Evolutionary conservation across 1,284 basidiomycete genomes (phyloP), one percentile per base, ranked within the genome.

Genomic region (Austropuccinia psidii): DNA sequence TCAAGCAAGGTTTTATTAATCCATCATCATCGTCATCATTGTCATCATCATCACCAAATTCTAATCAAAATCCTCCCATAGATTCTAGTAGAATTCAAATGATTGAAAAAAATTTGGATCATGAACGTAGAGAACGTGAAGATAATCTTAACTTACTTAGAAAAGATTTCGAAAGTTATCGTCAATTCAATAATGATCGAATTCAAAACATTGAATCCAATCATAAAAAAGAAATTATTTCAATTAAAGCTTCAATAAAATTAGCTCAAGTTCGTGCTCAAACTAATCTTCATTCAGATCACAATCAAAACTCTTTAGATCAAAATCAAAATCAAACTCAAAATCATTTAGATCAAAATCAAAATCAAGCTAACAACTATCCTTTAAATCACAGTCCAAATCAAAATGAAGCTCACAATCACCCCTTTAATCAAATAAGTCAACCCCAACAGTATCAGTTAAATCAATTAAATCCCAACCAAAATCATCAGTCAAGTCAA

Each of bases 111-210:
- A 50, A 39, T 27, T 19, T 66, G 31, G 43, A 66, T 4, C 33
- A 66, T 49, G 62, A 66, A 52, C 62, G 62, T 37, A 66, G 45
- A 35, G 62, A 66, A 52, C 45, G 62, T 15, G 62, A 66, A 21
- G 62, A 66, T 24, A 50, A 45, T 27, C n/a, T 66, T 1, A 1
- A 45, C 2, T 15, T 31, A 24, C 47, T 66, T 24, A 37, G 29
- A 21, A 35, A 37, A 13, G 54, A 45, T 8, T 52, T 66, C 21
- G n/a, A 66, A 15, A 24, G 54, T 13, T 66, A 39, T 24, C 50
- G 37, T 19, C 27, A 52, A 50, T 66, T 49, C 33, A 66, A 66
- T 24, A 8, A 66, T 31, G 54, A 31, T 37, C 45, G 62, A 7
- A 11, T 66, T 37, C 33, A 66, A 39, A 66, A 52, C 31, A 8